Conservation (phyloP, 2,329 filamentous ascomycete species). For the Aspergillus ochraceoroseus region DNA sequence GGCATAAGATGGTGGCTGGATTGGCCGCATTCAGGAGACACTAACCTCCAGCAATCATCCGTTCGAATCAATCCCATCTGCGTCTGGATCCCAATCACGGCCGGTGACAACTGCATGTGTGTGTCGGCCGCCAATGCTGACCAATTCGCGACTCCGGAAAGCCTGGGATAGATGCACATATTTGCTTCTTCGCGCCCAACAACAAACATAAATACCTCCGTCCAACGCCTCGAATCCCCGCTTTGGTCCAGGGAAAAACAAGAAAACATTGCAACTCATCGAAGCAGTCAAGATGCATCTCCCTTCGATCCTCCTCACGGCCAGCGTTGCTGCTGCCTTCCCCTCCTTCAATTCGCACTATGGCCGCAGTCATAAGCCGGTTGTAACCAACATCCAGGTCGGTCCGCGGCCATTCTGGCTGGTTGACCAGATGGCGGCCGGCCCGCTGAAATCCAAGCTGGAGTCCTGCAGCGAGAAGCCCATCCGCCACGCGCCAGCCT, state of each 20-base stretch:
- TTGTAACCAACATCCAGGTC: slow-evolving; percentile 21
- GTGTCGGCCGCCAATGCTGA: slow-evolving; percentile 1
- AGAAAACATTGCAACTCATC: too few species aligned
- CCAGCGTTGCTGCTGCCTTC: slow-evolving; percentile 14
- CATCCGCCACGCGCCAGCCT: slow-evolving; percentile 14
- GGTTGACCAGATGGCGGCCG: slow-evolving; percentile 19
- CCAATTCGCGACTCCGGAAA: too few species aligned
- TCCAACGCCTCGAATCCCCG: neutral
- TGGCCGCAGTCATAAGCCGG: neutral
- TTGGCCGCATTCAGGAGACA: slow-evolving; percentile 5
- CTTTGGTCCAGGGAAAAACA: too few species aligned
- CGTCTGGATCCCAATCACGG: slow-evolving; percentile 13
- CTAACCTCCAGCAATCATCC: slow-evolving; percentile 3
- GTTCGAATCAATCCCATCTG: neutral
- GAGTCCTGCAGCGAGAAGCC: slow-evolving; percentile 18
- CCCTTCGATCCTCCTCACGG: slow-evolving; percentile 11
- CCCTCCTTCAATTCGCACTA: slow-evolving; percentile 9
- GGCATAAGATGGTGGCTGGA: slow-evolving; percentile 7
- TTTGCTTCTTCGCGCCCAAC: neutral
- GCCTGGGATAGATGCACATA: neutral
- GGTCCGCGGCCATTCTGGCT: slow-evolving; percentile 22
- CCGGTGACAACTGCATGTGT: slow-evolving; percentile 8
- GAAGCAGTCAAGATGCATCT: slow-evolving; percentile 15
- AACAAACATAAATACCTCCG: slow-evolving; percentile 9
- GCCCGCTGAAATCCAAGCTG: slow-evolving; percentile 18